Conservation (phyloP, 2,329 filamentous ascomycete genomes). For the Penicillium brevicompactum region DNA sequence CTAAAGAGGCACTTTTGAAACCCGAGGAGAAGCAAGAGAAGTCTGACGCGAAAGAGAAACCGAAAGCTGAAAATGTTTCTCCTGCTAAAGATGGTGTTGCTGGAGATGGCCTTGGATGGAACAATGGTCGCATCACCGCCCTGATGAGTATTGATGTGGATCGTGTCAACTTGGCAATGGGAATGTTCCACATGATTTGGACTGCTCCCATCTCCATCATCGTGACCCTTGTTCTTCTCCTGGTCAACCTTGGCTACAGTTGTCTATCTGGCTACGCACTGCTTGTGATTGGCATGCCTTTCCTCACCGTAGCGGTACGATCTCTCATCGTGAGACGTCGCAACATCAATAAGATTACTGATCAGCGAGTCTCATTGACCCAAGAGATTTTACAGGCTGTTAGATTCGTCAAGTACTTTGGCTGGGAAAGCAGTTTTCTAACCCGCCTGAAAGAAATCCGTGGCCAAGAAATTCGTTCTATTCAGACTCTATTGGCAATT, state of each 20-base stretch:
- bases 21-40: slow-evolving; percentile 35
- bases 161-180: slow-evolving; percentile 83
- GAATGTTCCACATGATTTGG: slow-evolving; percentile 91
- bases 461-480: slow-evolving; percentile 74
- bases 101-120: slow-evolving; percentile 80
- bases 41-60: slow-evolving; percentile 28
- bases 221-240: slow-evolving; percentile 75
- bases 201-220: slow-evolving; percentile 77
- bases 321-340: slow-evolving; percentile 74
- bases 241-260: slow-evolving; percentile 88
- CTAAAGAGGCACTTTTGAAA: slow-evolving; percentile 46
- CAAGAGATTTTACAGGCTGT: slow-evolving; percentile 92
- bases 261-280: slow-evolving; percentile 86
- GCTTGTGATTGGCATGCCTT: slow-evolving; percentile 74
- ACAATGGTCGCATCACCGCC: slow-evolving; percentile 87
- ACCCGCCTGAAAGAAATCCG: slow-evolving; percentile 74
- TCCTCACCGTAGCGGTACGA: slow-evolving; percentile 76
- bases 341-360: slow-evolving; percentile 88
- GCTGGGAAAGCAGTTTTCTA: slow-evolving; percentile 89
- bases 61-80: slow-evolving; percentile 40
- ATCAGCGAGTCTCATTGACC: slow-evolving; percentile 85
- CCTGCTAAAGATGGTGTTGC: slow-evolving; percentile 51
- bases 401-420: slow-evolving; percentile 94
- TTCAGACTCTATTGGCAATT: slow-evolving; percentile 80
- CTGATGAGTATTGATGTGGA: slow-evolving; percentile 96